Conservation (phyloP, 140 eudicot genomes). For the Stevia rebaudiana region DNA sequence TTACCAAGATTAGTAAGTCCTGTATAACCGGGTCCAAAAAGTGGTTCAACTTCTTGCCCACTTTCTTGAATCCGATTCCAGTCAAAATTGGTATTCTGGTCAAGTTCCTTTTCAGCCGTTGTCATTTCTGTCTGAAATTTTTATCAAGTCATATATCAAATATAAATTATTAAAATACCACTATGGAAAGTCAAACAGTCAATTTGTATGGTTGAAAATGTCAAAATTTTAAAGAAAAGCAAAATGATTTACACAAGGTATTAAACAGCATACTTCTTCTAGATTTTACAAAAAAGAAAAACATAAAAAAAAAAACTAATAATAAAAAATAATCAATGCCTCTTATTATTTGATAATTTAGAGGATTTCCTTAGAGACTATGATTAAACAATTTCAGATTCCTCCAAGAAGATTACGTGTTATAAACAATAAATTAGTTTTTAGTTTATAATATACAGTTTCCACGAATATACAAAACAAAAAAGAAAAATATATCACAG, state of each 20-base stretch:
- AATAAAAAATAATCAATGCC: background rate
- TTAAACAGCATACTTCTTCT: background rate
- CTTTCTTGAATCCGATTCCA: constrained; percentile 99
- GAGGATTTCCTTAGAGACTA: background rate
- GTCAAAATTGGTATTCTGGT: constrained; percentile 84
- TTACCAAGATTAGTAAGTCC: constrained; percentile 96
- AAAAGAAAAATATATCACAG: constrained; percentile 20
- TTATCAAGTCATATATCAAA: no score
- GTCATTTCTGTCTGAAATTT: constrained; percentile 95
- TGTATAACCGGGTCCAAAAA: constrained; percentile 92
- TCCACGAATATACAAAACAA: constrained; percentile 32
- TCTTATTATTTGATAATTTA: background rate
- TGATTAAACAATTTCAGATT: background rate
- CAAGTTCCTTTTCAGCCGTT: constrained; percentile 97
- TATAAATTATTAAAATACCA: no score
- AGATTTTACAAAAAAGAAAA: background rate
- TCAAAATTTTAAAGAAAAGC: background rate
- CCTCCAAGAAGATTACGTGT: background rate
- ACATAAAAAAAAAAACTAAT: background rate
- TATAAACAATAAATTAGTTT: background rate
- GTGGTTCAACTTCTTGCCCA: constrained; percentile 75
- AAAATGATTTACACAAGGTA: background rate
- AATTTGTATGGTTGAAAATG: background rate
- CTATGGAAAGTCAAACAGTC: no score
- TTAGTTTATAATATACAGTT: background rate